These are phyloP conservation scores for Metschnikowia gelsemii DNA, from an alignment of 805 yeast species.

Conservation along the genomic window DNA sequence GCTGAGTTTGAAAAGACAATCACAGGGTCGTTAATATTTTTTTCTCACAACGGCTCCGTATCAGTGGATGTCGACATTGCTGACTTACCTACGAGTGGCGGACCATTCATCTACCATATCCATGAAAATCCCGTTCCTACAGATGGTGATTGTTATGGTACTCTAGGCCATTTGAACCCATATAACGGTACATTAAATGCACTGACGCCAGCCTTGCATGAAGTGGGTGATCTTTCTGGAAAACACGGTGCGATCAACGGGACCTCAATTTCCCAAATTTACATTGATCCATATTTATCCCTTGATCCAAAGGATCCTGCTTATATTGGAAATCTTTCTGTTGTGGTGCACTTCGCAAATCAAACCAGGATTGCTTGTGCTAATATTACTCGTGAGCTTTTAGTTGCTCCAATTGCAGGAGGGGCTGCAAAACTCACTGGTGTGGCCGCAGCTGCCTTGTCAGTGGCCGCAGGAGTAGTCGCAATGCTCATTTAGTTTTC, in stretches of 20 bases:
- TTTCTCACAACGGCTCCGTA: too few relatives aligned
- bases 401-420: not conserved
- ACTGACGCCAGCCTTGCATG: not conserved
- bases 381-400: not conserved
- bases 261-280: not conserved
- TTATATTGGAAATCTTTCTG: not conserved
- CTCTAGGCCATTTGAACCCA: not conserved
- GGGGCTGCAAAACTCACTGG: slow-evolving; percentile 8
- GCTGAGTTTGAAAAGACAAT: too few relatives aligned
- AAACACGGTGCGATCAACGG: not conserved
- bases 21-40: too few relatives aligned
- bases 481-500: slow-evolving; percentile 14
- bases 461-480: slow-evolving; percentile 17
- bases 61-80: too few relatives aligned
- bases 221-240: not conserved
- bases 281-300: not conserved
- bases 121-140: not conserved
- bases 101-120: not conserved
- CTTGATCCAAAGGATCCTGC: not conserved
- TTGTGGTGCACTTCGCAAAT: not conserved
- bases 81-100: too few relatives aligned
- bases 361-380: not conserved
- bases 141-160: not conserved
- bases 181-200: not conserved
- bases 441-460: slow-evolving; percentile 3